phyloP scores from a whole-genome alignment of 345 rosid genomes.

The Durio zibethinus region DNA sequence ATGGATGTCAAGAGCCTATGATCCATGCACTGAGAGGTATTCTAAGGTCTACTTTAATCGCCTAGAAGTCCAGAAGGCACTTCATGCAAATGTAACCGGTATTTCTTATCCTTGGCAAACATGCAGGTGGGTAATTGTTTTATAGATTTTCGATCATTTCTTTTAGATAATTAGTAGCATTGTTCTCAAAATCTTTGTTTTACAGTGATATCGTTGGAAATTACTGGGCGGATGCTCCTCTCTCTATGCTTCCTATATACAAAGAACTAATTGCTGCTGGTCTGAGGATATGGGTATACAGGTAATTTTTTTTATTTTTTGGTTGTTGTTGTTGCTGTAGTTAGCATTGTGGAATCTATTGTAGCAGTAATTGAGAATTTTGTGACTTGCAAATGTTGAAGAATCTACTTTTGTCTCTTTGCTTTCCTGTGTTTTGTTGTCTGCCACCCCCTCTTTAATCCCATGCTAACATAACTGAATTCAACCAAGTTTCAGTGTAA shows the following conservation, averaged over 20 bases:
- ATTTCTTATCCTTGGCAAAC: constrained; percentile 72
- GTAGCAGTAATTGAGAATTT: background rate
- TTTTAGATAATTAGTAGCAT: background rate
- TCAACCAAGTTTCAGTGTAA: background rate
- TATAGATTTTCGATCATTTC: background rate
- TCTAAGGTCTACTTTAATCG: constrained; percentile 70
- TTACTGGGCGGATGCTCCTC: constrained; percentile 83
- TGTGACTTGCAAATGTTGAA: background rate
- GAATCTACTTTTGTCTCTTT: background rate
- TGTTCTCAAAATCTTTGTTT: constrained; percentile 5
- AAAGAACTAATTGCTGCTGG: constrained; percentile 80
- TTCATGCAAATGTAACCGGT: constrained; percentile 84
- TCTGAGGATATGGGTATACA: constrained; percentile 79
- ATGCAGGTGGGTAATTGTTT: constrained; percentile 57
- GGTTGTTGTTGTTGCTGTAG: no score
- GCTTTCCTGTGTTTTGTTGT: background rate
- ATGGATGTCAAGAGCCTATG: constrained; percentile 96
- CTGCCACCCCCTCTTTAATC: background rate
- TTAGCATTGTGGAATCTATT: background rate
- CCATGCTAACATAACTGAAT: background rate
- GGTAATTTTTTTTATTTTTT: constrained; percentile 42
- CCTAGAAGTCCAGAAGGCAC: constrained; percentile 86
- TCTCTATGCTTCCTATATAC: constrained; percentile 93
- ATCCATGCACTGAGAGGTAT: constrained; percentile 93
- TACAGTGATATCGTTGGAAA: constrained; percentile 61